Evolutionary conservation across 2,329 filamentous ascomycete species (phyloP), one percentile per base, ranked within the genome.

Genomic region (Sordariomycetes sp.): DNA sequence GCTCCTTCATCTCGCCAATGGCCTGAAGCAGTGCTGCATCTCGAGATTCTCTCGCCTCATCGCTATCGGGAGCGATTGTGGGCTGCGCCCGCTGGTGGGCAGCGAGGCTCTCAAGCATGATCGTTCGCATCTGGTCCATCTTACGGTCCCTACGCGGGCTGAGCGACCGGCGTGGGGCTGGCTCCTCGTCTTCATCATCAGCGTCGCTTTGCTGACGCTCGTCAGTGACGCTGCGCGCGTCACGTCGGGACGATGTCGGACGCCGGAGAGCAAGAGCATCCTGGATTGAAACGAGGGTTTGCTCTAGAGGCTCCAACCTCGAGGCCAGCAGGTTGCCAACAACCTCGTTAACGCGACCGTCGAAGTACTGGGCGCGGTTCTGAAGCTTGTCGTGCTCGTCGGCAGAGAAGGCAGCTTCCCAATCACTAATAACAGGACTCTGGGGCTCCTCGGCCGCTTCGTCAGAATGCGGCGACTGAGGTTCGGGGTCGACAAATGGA

Each of bases 141-240:
- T 77, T 86, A 47, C 80, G 79, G 50, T 94, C 86, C 40, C 80
- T 74, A 37, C 75, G 73, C 14, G 87, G 86, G 45, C 88, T 95
- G 45, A 79, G 70, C 6, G 83, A 82, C 33, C 85, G 79, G 51
- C 76, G 69, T 41, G 68, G 61, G 39, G 61, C 41, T 36, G 76
- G 71, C 37, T 80, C 84, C 16, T 94, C 87, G 44, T 93, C 88
- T 51, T 94, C 87, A 41, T 94, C 88, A 53, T 96, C 90, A 9
- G 92, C 90, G 59, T 96, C 92, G 52, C 90, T 95, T 39, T 93
- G 79, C 31, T 75, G 68, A 4, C 71, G 50, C 20, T 86, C 82
- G n/a, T 68, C 75, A 30, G 83, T 88, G 26, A 75, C 58, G 53
- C 79, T 86, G 45, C 78, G 75, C 43, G 74, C 67, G 18, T 72